Conservation (phyloP, 192 early-diverging fungal species). For the Coemansia nantahalensis region DNA sequence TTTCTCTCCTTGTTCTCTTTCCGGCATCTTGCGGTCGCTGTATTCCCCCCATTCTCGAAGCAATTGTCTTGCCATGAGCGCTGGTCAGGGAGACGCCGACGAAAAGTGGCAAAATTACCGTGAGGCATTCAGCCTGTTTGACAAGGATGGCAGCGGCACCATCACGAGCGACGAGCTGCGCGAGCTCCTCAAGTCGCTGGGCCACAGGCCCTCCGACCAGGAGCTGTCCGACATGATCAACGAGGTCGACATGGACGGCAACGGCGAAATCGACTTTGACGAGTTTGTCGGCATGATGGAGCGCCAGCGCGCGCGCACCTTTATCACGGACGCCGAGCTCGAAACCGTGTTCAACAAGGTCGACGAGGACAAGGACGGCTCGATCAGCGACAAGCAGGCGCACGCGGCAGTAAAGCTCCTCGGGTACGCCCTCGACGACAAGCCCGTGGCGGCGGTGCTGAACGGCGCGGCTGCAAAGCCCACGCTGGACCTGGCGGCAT, state of each 20-base stretch:
- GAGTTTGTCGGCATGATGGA: slow-evolving; percentile 95
- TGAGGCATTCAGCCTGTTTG: slow-evolving; percentile 26
- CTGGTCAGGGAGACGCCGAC: no score
- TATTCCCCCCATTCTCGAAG: no score
- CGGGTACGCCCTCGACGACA: neutral
- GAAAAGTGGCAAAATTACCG: slow-evolving; percentile 5
- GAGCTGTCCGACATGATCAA: slow-evolving; percentile 95
- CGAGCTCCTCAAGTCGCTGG: slow-evolving; percentile 57
- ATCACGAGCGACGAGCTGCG: slow-evolving; percentile 35
- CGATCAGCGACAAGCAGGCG: neutral
- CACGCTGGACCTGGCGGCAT: neutral
- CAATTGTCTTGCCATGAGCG: no score
- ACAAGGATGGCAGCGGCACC: slow-evolving; percentile 39
- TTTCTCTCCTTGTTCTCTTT: no score
- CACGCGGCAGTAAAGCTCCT: neutral
- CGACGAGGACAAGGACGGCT: slow-evolving; percentile 60
- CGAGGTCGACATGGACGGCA: slow-evolving; percentile 91
- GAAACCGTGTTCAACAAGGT: slow-evolving; percentile 72
- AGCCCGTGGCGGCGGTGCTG: neutral
- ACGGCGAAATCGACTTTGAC: slow-evolving; percentile 91
- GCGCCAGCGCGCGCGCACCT: slow-evolving; percentile 73
- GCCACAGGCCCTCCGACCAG: slow-evolving; percentile 89
- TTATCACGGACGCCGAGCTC: slow-evolving; percentile 84
- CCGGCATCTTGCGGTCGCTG: no score
- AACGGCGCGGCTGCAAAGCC: neutral